Evolutionary conservation across 805 yeast species (phyloP).

Genomic region (Metschnikowia hibisci): DNA sequence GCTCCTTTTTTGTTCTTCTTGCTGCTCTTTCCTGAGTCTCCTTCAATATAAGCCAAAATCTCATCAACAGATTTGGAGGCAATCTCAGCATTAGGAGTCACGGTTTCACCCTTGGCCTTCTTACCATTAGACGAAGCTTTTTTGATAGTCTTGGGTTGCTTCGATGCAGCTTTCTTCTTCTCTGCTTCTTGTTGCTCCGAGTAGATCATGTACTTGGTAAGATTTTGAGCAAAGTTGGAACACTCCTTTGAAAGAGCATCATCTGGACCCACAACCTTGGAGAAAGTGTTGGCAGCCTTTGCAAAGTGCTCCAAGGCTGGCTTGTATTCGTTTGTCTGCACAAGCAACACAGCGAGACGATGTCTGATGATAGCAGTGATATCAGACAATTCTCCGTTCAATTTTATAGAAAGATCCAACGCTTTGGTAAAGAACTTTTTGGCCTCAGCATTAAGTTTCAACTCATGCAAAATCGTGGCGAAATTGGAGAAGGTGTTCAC

Average conservation of each 20-base stretch:
- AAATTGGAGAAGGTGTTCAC: slow-evolving; percentile 60
- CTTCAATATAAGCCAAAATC: slow-evolving; percentile 67
- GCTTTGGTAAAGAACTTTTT: slow-evolving; percentile 51
- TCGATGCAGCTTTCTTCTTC: slow-evolving; percentile 23
- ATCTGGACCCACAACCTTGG: slow-evolving; percentile 58
- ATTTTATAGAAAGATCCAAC: slow-evolving; percentile 43
- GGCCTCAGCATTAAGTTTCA: slow-evolving; percentile 47
- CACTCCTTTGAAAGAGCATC: slow-evolving; percentile 67
- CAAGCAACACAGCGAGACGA: slow-evolving; percentile 53
- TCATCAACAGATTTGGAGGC: slow-evolving; percentile 69
- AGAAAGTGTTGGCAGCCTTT: slow-evolving; percentile 55
- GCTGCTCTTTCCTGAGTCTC: slow-evolving; percentile 21
- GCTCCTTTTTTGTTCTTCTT: slow-evolving; percentile 12
- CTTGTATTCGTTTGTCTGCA: slow-evolving; percentile 47
- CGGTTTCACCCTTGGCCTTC: slow-evolving; percentile 11
- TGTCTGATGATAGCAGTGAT: slow-evolving; percentile 63
- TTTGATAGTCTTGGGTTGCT: slow-evolving; percentile 17
- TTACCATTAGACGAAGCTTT: slow-evolving; percentile 12
- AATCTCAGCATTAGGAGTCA: slow-evolving; percentile 47
- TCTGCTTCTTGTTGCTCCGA: slow-evolving; percentile 39
- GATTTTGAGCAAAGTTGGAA: slow-evolving; percentile 56
- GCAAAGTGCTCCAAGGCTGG: slow-evolving; percentile 55
- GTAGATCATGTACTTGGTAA: slow-evolving; percentile 46
- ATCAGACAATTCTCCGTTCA: slow-evolving; percentile 58
- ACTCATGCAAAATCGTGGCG: slow-evolving; percentile 54